phyloP scores from a whole-genome alignment of 129 eudicot genomes.

The Solidago caesia region DNA sequence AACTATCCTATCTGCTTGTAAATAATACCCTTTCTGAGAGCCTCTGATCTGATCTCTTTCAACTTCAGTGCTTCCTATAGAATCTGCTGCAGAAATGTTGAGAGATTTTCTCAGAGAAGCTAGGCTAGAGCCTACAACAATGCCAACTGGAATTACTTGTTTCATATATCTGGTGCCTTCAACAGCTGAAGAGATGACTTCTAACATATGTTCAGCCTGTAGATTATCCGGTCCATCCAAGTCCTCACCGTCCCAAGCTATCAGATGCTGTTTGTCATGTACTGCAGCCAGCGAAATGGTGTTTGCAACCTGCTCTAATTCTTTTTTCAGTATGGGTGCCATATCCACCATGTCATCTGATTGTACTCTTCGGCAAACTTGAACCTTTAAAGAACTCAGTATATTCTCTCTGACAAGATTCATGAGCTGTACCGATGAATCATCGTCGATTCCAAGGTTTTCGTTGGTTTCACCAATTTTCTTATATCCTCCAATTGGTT shows the following conservation, averaged over 20 bases:
- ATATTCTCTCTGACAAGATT: conserved; percentile 44
- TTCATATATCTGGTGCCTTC: conserved; percentile 58
- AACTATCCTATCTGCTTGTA: conserved; percentile 24
- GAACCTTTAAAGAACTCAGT: conserved; percentile 53
- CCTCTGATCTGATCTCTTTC: conserved; percentile 25
- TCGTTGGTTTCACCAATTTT: conserved; percentile 15
- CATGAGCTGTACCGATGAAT: conserved; percentile 27
- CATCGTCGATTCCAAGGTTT: conserved; percentile 26
- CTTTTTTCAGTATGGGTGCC: conserved; percentile 49
- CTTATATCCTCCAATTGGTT: conserved; percentile 37
- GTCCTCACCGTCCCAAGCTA: conserved; percentile 30
- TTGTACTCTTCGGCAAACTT: conserved; percentile 60
- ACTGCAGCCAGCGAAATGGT: conserved; percentile 54
- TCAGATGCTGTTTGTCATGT: conserved; percentile 36
- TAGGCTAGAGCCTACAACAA: conserved; percentile 72
- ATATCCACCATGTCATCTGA: conserved; percentile 50
- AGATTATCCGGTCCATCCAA: conserved; percentile 38
- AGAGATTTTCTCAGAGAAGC: conserved; percentile 63
- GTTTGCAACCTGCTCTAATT: conserved; percentile 58
- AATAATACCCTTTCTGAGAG: conserved; percentile 24
- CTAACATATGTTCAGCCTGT: conserved; percentile 49
- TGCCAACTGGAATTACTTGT: conserved; percentile 77
- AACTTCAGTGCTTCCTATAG: conserved; percentile 22
- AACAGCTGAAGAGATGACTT: conserved; percentile 59
- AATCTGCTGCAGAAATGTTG: conserved; percentile 36